Conservation (phyloP, 2,329 filamentous ascomycete genomes). For the Lachnellula occidentalis region DNA sequence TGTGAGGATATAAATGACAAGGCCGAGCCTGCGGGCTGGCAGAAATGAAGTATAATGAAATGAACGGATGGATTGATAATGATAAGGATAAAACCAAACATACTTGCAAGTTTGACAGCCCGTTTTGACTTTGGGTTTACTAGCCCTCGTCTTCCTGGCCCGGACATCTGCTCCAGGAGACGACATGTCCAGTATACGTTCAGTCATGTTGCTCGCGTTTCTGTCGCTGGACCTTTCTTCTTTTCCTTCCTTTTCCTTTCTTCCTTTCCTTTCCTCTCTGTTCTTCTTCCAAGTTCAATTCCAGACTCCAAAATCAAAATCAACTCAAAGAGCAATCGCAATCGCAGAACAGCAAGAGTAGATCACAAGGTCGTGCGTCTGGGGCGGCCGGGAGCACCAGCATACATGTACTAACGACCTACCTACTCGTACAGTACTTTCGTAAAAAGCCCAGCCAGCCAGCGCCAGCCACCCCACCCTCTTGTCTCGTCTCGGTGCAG, state of each 20-base stretch:
- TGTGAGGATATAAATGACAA: too few relatives aligned
- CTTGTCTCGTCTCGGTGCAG: too few relatives aligned
- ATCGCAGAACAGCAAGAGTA: not conserved
- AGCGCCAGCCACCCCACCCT: too few relatives aligned
- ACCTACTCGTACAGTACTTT: too few relatives aligned
- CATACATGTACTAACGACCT: too few relatives aligned
- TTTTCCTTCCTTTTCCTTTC: too few relatives aligned
- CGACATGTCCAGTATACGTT: not conserved
- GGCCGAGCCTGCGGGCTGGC: too few relatives aligned
- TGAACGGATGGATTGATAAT: too few relatives aligned
- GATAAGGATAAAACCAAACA: conserved; percentile 5
- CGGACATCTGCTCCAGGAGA: not conserved
- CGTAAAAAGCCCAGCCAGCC: too few relatives aligned
- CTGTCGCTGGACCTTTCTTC: too few relatives aligned
- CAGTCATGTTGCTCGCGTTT: not conserved
- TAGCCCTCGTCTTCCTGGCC: conserved; percentile 20
- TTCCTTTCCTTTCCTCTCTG: too few relatives aligned
- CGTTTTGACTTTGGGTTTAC: conserved; percentile 29
- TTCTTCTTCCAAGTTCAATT: not conserved
- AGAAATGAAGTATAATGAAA: not conserved
- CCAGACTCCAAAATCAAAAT: not conserved
- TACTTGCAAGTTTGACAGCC: conserved; percentile 32
- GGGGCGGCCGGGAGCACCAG: not conserved
- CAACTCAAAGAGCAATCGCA: not conserved
- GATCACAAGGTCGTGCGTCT: not conserved